phyloP scores from a whole-genome alignment of 345 rosid species.

The Punica granatum region DNA sequence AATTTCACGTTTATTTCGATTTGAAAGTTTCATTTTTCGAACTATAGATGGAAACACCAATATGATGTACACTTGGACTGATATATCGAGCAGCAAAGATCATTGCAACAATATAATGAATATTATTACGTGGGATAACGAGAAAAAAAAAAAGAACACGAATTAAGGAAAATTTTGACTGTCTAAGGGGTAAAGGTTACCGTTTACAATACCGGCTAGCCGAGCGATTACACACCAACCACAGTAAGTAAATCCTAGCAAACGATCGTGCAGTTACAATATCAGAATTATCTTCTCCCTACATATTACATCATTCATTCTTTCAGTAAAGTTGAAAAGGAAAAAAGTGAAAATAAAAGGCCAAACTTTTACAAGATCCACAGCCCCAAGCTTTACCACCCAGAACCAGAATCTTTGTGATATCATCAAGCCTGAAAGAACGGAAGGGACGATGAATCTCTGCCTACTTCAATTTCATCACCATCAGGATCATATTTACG shows the following conservation, averaged over 20 bases:
- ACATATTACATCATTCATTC: background rate
- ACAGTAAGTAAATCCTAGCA: background rate
- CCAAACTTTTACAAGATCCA: background rate
- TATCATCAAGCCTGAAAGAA: background rate
- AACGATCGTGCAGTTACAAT: background rate
- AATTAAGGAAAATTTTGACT: too few species aligned
- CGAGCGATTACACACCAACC: too few species aligned
- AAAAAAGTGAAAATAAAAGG: background rate
- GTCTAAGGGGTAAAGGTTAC: too few species aligned
- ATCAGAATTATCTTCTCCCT: background rate
- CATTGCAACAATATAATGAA: too few species aligned
- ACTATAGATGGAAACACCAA: too few species aligned
- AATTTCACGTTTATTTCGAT: too few species aligned
- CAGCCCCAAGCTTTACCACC: background rate
- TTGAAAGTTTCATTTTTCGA: too few species aligned
- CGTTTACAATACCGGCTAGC: too few species aligned
- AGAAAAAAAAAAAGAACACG: too few species aligned
- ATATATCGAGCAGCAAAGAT: too few species aligned
- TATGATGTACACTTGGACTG: background rate
- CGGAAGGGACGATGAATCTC: background rate
- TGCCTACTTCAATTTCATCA: background rate
- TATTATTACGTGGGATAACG: too few species aligned
- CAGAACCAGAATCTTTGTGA: background rate
- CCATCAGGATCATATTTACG: too few species aligned
- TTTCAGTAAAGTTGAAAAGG: background rate